Evolutionary conservation across 345 rosid species (phyloP).

Genomic region (Acer saccharum): DNA sequence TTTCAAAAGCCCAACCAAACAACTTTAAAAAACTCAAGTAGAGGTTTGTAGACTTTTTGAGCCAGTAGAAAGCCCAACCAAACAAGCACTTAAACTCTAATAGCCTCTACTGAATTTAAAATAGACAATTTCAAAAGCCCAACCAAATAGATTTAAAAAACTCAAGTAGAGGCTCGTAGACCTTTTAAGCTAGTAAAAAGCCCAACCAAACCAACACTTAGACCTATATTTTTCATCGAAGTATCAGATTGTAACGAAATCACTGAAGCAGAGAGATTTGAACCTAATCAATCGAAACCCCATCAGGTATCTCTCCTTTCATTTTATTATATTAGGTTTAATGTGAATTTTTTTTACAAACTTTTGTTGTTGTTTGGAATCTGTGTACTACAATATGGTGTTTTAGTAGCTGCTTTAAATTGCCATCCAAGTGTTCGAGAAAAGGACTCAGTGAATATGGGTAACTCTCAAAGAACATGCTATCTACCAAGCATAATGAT

Average conservation of each 20-base stretch:
- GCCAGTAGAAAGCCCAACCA: too few relatives aligned
- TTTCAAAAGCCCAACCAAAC: too few relatives aligned
- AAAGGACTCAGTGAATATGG: constrained; percentile 21
- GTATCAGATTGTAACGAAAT: not conserved
- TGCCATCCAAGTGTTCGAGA: constrained; percentile 26
- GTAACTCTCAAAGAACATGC: not conserved
- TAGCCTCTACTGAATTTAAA: too few relatives aligned
- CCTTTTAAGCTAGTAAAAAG: too few relatives aligned
- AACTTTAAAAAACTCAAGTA: too few relatives aligned
- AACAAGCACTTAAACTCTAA: too few relatives aligned
- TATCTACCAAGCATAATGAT: not conserved
- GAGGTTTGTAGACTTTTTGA: too few relatives aligned
- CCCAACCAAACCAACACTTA: too few relatives aligned
- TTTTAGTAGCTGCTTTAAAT: not conserved
- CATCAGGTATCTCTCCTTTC: not conserved
- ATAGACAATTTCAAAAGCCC: too few relatives aligned
- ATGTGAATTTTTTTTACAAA: not conserved
- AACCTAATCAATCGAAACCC: not conserved
- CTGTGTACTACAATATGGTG: not conserved
- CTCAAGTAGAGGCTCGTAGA: too few relatives aligned
- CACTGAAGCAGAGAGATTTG: not conserved
- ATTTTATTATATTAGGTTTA: not conserved
- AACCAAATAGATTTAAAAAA: too few relatives aligned
- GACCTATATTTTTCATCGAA: too few relatives aligned
- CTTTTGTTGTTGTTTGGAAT: not conserved